Conservation (phyloP, 352 stramenopile genomes). For the Globisporangium rhizosaccharum region DNA sequence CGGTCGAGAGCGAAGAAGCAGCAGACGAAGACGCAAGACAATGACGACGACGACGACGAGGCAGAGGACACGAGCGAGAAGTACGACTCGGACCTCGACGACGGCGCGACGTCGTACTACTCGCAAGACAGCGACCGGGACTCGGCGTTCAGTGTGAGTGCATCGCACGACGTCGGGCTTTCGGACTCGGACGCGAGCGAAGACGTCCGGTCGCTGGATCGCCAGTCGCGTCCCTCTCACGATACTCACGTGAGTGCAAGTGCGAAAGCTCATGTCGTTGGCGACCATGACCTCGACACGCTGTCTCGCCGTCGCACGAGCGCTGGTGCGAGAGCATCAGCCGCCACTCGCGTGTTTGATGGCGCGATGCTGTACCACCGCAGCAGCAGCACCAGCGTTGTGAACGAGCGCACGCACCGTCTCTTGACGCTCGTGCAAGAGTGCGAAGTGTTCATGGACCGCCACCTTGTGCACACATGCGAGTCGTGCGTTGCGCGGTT, state of each 20-base stretch:
- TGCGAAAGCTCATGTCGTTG: slow-evolving; percentile 68
- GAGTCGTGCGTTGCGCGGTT: slow-evolving; percentile 35
- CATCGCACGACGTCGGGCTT: slow-evolving; percentile 13
- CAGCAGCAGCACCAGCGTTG: slow-evolving; percentile 7
- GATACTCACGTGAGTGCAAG: slow-evolving; percentile 19
- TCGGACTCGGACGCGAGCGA: slow-evolving; percentile 26
- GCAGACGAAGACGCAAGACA: slow-evolving; percentile 6
- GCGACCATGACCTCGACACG: slow-evolving; percentile 8
- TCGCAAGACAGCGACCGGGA: slow-evolving; percentile 55
- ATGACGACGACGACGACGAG: slow-evolving; percentile 3
- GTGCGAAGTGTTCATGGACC: slow-evolving; percentile 49
- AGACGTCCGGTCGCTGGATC: slow-evolving; percentile 26
- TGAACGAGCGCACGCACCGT: slow-evolving; percentile 12
- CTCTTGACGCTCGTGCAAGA: slow-evolving; percentile 42
- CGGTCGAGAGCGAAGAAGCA: slow-evolving; percentile 17
- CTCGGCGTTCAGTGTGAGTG: slow-evolving; percentile 23
- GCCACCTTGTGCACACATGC: slow-evolving; percentile 48
- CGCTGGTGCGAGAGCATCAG: not conserved
- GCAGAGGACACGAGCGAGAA: too few species aligned
- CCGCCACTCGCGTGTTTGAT: slow-evolving; percentile 11
- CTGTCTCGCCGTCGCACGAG: not conserved
- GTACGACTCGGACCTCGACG: slow-evolving; percentile 14
- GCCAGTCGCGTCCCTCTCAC: slow-evolving; percentile 16
- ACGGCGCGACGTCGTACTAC: slow-evolving; percentile 35
- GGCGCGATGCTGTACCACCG: slow-evolving; percentile 15